phyloP scores from a whole-genome alignment of 306 rosid species.

The Spatholobus suberectus region DNA sequence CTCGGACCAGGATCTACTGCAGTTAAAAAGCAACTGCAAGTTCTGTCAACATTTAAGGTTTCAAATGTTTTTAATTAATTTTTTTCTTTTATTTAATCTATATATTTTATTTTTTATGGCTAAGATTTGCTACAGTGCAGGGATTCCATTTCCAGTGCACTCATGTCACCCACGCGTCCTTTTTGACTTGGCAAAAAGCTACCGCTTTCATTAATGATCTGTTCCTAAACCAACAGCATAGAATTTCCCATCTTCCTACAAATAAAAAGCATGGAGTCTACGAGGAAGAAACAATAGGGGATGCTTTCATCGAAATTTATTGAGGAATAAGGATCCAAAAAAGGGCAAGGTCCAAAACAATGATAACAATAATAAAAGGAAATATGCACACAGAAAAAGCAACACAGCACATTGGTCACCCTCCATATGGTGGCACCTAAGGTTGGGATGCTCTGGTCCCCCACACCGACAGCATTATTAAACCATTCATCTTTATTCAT shows the following conservation, averaged over 20 bases:
- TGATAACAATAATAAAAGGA: not conserved
- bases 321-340: slow-evolving; percentile 22
- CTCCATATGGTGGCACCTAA: not conserved
- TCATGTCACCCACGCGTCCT: slow-evolving; percentile 3
- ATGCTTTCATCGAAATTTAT: slow-evolving; percentile 31
- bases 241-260: not conserved
- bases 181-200: slow-evolving; percentile 36
- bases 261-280: not conserved
- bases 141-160: too few relatives aligned
- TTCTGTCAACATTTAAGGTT: too few relatives aligned
- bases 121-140: too few relatives aligned
- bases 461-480: slow-evolving; percentile 38
- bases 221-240: not conserved
- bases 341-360: not conserved
- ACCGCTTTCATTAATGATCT: not conserved
- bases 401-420: slow-evolving; percentile 30
- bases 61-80: too few relatives aligned
- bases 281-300: not conserved
- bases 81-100: too few relatives aligned
- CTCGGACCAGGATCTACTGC: too few relatives aligned
- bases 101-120: too few relatives aligned
- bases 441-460: slow-evolving; percentile 19
- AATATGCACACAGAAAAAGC: slow-evolving; percentile 15
- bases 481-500: slow-evolving; percentile 30
- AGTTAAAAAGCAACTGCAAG: too few relatives aligned